Evolutionary conservation across 1,284 basidiomycete species (phyloP).

Genomic region (Ganoderma resinaceum): DNA sequence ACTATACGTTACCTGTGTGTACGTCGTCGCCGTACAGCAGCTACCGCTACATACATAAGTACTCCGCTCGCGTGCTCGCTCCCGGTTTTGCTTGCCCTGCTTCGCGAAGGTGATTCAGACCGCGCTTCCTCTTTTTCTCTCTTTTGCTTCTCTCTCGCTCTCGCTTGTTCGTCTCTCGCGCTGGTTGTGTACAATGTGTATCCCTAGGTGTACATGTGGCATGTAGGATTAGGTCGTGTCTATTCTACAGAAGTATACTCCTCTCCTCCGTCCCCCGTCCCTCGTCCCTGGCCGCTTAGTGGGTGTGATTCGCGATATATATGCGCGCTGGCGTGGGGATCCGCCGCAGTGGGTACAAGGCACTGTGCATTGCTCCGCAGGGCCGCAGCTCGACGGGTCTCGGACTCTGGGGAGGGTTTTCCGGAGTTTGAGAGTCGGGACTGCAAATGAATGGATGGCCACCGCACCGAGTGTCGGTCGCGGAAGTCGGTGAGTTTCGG

Average conservation of each 20-base stretch:
- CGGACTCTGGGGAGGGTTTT: background rate
- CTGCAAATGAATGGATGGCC: background rate
- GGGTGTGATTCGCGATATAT: background rate
- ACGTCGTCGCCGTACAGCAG: background rate
- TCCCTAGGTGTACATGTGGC: slow-evolving; percentile 32
- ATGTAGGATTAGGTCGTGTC: slow-evolving; percentile 29
- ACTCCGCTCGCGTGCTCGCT: background rate
- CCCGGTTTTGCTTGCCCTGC: slow-evolving; percentile 1
- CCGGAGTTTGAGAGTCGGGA: background rate
- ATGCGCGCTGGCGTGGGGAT: background rate
- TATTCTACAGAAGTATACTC: slow-evolving; percentile 17
- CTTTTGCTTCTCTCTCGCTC: background rate
- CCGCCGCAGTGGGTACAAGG: background rate
- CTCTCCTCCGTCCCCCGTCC: background rate
- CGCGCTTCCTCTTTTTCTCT: background rate
- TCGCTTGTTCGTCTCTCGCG: background rate
- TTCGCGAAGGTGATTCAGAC: background rate
- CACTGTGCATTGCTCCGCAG: too few species aligned
- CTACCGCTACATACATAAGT: background rate
- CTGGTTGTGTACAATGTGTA: slow-evolving; percentile 24
- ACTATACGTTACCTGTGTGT: background rate
- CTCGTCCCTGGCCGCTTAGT: background rate
- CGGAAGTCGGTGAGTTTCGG: background rate
- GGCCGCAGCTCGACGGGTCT: too few species aligned
- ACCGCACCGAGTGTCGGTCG: background rate